Evolutionary conservation across 2,329 filamentous ascomycete genomes (phyloP).

Genomic region (Claviceps fusiformis): DNA sequence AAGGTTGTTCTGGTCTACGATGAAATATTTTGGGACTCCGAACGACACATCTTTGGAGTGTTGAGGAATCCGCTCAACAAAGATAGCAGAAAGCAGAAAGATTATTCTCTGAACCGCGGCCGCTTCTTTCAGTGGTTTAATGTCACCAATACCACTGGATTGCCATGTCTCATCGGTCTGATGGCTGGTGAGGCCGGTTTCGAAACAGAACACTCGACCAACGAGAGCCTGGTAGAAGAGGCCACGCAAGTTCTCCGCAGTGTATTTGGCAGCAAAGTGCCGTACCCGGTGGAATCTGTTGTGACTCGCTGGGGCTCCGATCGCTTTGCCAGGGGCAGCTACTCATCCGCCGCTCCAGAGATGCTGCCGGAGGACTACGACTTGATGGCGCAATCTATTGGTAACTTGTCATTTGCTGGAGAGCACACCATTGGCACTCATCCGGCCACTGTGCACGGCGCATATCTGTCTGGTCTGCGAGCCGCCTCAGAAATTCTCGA

Average conservation of each 20-base stretch:
- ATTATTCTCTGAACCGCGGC: conserved; percentile 69
- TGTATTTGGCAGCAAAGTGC: conserved; percentile 60
- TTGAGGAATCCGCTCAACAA: conserved; percentile 59
- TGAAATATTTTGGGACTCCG: conserved; percentile 77
- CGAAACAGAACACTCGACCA: conserved; percentile 65
- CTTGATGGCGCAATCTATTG: conserved; percentile 69
- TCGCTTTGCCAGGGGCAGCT: conserved; percentile 82
- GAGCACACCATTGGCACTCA: conserved; percentile 94
- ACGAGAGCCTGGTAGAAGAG: conserved; percentile 65
- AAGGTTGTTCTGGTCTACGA: conserved; percentile 90
- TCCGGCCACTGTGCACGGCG: conserved; percentile 92
- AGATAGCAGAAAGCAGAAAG: conserved; percentile 61
- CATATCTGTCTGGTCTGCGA: conserved; percentile 83
- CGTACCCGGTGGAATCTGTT: conserved; percentile 69
- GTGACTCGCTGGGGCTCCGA: conserved; percentile 90
- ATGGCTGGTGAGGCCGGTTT: conserved; percentile 94
- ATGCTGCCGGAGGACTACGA: conserved; percentile 86
- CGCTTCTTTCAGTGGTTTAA: conserved; percentile 98
- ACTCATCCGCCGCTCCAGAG: conserved; percentile 79
- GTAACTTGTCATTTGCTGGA: conserved; percentile 86
- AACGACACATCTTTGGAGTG: conserved; percentile 87
- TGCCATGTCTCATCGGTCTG: conserved; percentile 76
- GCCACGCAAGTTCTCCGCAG: conserved; percentile 65
- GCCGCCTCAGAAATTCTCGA: conserved; percentile 79
- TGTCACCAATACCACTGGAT: conserved; percentile 73